A percentile compares a stretch with the other conserved stretches of the same genome.
Conservation (phyloP, 2,329 filamentous ascomycete species). For the Cercospora nicotianae region DNA sequence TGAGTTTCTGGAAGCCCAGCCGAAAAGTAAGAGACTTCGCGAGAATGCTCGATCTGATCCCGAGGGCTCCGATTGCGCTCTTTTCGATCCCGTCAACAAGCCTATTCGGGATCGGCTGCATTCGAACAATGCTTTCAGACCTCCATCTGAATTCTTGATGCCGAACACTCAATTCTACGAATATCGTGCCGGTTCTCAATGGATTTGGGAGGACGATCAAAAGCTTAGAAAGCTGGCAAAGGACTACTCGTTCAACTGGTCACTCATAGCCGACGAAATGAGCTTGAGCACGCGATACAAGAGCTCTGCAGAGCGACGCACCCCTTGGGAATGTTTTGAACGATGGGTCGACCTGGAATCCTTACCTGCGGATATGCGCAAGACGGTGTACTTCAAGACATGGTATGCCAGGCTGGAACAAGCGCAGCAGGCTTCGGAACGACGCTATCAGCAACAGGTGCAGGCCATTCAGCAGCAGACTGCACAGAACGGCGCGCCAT, state of each 20-base stretch:
- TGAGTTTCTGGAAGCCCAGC: conserved; percentile 41
- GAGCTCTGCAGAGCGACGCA: conserved; percentile 85
- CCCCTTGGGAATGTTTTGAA: conserved; percentile 98
- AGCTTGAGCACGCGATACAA: conserved; percentile 71
- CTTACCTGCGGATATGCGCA: conserved; percentile 86
- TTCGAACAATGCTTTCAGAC: conserved; percentile 87
- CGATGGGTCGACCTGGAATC: conserved; percentile 92
- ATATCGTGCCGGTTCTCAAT: conserved; percentile 80
- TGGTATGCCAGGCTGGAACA: conserved; percentile 64
- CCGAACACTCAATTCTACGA: conserved; percentile 90
- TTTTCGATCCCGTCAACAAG: conserved; percentile 89
- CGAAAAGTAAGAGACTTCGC: conserved; percentile 41
- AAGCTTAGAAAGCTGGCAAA: conserved; percentile 81
- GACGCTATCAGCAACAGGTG: conserved; percentile 58
- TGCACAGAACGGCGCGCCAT: conserved; percentile 40
- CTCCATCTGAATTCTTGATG: conserved; percentile 89
- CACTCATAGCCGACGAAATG: conserved; percentile 81
- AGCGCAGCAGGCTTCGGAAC: conserved; percentile 59
- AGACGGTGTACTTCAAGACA: conserved; percentile 90
- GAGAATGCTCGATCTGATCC: conserved; percentile 59
- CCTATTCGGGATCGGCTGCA: conserved; percentile 85
- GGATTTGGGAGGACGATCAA: conserved; percentile 87
- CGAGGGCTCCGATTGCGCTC: conserved; percentile 72
- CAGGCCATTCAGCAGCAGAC: conserved; percentile 54
- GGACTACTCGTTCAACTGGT: conserved; percentile 98